These are phyloP conservation scores for Sinapis alba DNA, from an alignment of 441 rosid species.

Conservation along the genomic window DNA sequence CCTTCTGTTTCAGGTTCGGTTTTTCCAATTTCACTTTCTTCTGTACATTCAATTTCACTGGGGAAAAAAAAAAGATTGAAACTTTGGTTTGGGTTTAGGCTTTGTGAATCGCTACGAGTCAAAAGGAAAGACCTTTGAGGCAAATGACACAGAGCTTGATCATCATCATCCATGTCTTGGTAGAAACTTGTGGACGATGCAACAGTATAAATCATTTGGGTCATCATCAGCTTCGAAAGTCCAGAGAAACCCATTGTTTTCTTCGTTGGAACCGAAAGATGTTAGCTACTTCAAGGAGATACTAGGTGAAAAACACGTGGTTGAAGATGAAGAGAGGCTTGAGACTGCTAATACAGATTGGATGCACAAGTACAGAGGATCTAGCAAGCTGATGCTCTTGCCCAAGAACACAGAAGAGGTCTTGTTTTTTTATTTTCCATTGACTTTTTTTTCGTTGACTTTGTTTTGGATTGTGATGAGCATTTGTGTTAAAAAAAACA, in stretches of 20 bases:
- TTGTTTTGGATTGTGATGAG: neutral
- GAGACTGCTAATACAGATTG: slow-evolving; percentile 82
- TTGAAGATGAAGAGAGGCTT: slow-evolving; percentile 79
- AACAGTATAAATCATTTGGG: slow-evolving; percentile 51
- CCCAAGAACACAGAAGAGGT: slow-evolving; percentile 77
- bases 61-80: neutral
- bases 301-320: slow-evolving; percentile 71
- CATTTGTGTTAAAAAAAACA: neutral
- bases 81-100: slow-evolving; percentile 37
- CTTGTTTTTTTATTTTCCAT: slow-evolving; percentile 20
- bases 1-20: slow-evolving; percentile 45
- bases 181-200: slow-evolving; percentile 34
- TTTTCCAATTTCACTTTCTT: neutral
- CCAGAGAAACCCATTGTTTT: slow-evolving; percentile 67
- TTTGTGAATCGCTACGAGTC: slow-evolving; percentile 31
- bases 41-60: neutral
- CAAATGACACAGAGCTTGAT: slow-evolving; percentile 11
- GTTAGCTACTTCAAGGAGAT: slow-evolving; percentile 58
- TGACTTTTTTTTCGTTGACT: too few species aligned
- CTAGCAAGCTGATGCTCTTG: slow-evolving; percentile 78
- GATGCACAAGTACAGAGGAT: slow-evolving; percentile 84
- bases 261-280: slow-evolving; percentile 41
- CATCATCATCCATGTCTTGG: neutral
- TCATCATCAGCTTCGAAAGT: slow-evolving; percentile 40
- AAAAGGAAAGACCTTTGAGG: slow-evolving; percentile 20